Base-by-base conservation (phyloP, 2,329 filamentous ascomycete species). In the Xylaria polymorpha region DNA sequence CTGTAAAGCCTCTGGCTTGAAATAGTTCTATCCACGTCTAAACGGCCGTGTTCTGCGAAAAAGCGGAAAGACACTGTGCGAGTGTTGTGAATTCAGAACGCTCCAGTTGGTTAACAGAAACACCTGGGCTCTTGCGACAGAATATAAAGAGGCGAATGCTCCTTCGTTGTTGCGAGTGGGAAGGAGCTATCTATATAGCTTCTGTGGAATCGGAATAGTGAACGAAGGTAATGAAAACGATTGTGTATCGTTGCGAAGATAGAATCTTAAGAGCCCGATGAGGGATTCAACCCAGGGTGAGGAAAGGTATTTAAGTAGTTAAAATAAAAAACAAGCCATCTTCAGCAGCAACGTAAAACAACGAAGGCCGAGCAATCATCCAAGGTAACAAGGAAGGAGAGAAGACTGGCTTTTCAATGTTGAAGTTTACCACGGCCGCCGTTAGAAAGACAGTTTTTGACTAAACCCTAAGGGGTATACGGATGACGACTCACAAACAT, bases 381-480 rank as follows among this genome's bases (percentile, higher is more conserved):
- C 25, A 64, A 12, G 12, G 2, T 18, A 25, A 57, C 15, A 15
- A 72, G 68, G 68, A 70, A 74, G 76, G 72, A 76, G 75, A 73
- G 74, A 73, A 66, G 68, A 76, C 75, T 70, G 72, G 73, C 71
- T 76, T 77, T 79, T 75, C 74, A 75, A 79, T 75, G 74, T 78
- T 76, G 75, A 73, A 70, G 75, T 75, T 44, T n/a, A 57, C 53
- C 20, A 22, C 25, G 25, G 25, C 53, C 25, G 25, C 53, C 25
- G 39, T n/a, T 58, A 39, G 56, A 18, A 25, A 58, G 37, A 58
- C 4, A n/a, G 25, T 10, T 41, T 58, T 29, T 0, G 32, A 58
- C 81, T 82, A 82, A 77, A 75, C 80, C 79, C 72, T 74, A 82
- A 80, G 18, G 39, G 39, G 56, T 15, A 32, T 41, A 43, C 12